Base-by-base conservation (phyloP, 768 basidiomycete genomes). In the Pluteus cervinus region DNA sequence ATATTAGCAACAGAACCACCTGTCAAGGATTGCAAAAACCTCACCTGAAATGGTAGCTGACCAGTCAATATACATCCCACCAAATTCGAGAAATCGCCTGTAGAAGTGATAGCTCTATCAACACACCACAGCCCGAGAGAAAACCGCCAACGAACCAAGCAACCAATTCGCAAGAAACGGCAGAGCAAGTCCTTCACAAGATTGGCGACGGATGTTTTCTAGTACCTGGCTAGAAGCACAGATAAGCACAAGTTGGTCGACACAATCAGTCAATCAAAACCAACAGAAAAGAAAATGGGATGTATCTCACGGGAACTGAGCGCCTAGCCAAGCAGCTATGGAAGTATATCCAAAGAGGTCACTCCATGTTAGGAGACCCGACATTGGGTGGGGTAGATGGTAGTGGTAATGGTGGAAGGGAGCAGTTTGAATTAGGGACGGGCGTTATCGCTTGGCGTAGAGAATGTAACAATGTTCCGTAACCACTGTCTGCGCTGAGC, bases 141-240 rank as follows among this genome's bases (percentile, higher is more conserved):
- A 34, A 41, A 40, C 11, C 42, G 33, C 24, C 16, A 25, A 60
- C 75, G 50, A 52, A 91, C 91, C 92, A 16, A 88, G 69, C 41
- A 92, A 65, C 96, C 96, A 99, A 49, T 88, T 96, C 44, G 80
- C 71, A 37, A 99, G 72, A 60, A 99, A 99, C 0, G 93, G 91
- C 12, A 97, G 66, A 1, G 96, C 86, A 34, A 99, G 79, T 21
- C 93, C 85, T 50, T 91, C 90, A 55, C 85, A 89, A 29, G 86
- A 90, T 55, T 82, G 76, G 12, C 71, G 65, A 40, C 66, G 68
- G 39, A 73, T 64, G 58, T 93, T 96, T 63, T 88, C 81, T 22
- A 92, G 32, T 7, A 94, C 71, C 67, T 96, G 92, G 33, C 90
- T 93, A 52, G 9, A n/a, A n/a, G n/a, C n/a, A n/a, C n/a, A n/a